Evolutionary conservation across 805 yeast genomes (phyloP).

Genomic region (Ogataea neopini): DNA sequence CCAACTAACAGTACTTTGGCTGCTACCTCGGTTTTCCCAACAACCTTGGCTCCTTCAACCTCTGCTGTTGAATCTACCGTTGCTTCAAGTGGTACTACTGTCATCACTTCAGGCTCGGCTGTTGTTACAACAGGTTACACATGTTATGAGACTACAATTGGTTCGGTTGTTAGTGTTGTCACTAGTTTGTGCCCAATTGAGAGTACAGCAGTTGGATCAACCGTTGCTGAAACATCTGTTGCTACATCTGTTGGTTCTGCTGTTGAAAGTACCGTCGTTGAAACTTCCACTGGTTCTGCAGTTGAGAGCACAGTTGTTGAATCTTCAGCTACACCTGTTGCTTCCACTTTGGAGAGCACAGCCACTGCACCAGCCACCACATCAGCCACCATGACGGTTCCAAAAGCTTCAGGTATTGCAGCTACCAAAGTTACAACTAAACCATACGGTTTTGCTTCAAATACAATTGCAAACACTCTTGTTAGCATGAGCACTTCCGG

Average conservation of each 20-base stretch:
- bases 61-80: not conserved
- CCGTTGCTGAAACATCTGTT: constrained; percentile 1
- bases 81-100: not conserved
- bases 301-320: not conserved
- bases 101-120: too few species aligned
- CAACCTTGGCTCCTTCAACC: not conserved
- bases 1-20: not conserved
- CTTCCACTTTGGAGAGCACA: not conserved
- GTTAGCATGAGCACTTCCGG: not conserved
- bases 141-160: not conserved
- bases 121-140: too few species aligned
- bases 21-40: too few species aligned
- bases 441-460: not conserved
- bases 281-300: not conserved
- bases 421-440: constrained; percentile 1
- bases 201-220: not conserved
- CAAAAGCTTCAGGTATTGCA: not conserved
- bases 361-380: not conserved
- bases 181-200: not conserved
- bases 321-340: not conserved
- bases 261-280: not conserved
- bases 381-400: not conserved
- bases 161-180: not conserved
- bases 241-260: not conserved
- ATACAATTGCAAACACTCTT: not conserved